Base-by-base conservation (phyloP, 257 asterid genomes). In the Solanum bukasovii region DNA sequence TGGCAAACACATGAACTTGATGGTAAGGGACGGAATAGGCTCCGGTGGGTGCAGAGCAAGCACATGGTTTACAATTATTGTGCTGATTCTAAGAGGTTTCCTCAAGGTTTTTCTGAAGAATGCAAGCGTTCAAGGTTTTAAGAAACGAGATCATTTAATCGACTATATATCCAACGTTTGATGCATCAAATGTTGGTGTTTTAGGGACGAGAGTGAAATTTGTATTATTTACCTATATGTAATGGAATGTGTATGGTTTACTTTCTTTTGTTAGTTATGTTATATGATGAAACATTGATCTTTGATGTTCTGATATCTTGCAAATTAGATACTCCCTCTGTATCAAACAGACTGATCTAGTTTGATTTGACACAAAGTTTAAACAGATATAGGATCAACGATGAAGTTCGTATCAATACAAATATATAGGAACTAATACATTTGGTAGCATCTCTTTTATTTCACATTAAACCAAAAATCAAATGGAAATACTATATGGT, bases 21-120 rank as follows among this genome's bases (percentile, higher is more conserved):
- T 89, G 89, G 65, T 18, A 86, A 49, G 56, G 89, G 87, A 2
- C 59, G 90, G 49, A 85, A 89, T 40, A 89, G 88, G 21, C 83
- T 89, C 11, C 31, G 90, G 18, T 89, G 90, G 90, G 90, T 89
- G 23, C 90, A 78, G 38, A 68, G 25, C 23, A 75, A 29, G 13
- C 84, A 77, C 35, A 89, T 86, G 90, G 71, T 89, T 20, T 89
- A 89, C 46, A 86, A 89, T 44, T 89, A 89, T 13, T 89, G 90
- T 70, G 74, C 87, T 42, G 90, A 89, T 79, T 18, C 73, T 38
- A 61, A 63, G 21, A 89, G 90, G 18, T 89, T 89, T 59, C 89
- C 90, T 31, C 83, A 78, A 68, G 90, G 87, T 2, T n/a, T 67
- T 33, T 67, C 90, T 34, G 75, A 34, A 2, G 90, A 89, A 38